phyloP scores from a whole-genome alignment of 2,329 filamentous ascomycete genomes.

The Microcyclosporella mali region DNA sequence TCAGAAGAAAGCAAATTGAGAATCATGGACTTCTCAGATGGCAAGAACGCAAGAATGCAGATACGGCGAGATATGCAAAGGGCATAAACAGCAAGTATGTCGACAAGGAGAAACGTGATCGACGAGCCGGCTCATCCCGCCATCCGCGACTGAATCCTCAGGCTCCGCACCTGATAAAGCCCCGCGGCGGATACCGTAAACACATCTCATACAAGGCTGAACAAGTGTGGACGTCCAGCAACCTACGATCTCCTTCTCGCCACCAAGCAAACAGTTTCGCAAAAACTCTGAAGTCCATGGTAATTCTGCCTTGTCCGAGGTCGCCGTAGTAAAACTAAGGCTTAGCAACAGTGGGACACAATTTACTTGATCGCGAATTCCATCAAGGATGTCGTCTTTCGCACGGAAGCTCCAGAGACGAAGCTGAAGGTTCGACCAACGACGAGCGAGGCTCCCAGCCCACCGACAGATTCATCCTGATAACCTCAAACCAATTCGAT shows the following conservation, averaged over 20 bases:
- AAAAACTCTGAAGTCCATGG: not conserved
- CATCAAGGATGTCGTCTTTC: constrained; percentile 21
- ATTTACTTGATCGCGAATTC: constrained; percentile 15
- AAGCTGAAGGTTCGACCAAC: constrained; percentile 12
- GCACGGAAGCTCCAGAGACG: constrained; percentile 13
- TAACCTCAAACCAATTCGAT: no score
- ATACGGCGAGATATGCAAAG: not conserved
- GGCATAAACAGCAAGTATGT: not conserved
- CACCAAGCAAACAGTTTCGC: constrained; percentile 1
- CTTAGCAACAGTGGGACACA: constrained; percentile 13
- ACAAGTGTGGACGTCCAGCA: no score
- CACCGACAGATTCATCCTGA: no score
- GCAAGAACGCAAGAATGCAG: not conserved
- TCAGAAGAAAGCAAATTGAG: constrained; percentile 16
- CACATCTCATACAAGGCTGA: not conserved
- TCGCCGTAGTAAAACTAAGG: not conserved
- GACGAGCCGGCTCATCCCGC: constrained; percentile 1
- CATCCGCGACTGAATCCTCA: not conserved
- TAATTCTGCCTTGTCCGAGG: not conserved
- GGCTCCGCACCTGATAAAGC: not conserved
- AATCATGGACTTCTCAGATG: not conserved
- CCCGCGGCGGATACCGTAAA: not conserved
- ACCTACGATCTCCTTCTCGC: not conserved
- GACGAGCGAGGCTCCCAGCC: no score
- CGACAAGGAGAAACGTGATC: not conserved